Conservation (phyloP, 257 asterid species). For the Solanum phureja region DNA sequence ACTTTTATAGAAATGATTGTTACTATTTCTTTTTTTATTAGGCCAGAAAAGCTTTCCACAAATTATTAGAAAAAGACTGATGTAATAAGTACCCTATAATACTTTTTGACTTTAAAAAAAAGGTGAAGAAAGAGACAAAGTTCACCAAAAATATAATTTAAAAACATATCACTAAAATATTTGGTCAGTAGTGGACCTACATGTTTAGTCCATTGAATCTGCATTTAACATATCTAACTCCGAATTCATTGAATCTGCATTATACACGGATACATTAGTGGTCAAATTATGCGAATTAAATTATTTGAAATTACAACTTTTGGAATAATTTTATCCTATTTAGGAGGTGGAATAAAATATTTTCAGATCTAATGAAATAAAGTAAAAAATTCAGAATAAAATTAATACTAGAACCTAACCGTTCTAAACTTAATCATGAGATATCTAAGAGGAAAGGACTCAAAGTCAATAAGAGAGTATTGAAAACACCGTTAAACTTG, state of each 20-base stretch:
- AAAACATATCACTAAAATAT: not conserved
- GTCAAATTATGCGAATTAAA: not conserved
- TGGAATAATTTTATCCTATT: not conserved
- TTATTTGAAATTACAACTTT: not conserved
- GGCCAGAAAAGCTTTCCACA: not conserved
- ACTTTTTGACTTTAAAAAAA: not conserved
- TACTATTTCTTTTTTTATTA: not conserved
- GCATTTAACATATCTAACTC: not conserved
- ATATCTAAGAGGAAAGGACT: no score
- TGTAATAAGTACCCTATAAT: not conserved
- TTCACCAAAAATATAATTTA: not conserved
- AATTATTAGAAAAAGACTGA: not conserved
- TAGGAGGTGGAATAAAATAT: not conserved
- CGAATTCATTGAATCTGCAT: not conserved
- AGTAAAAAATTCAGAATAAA: not conserved
- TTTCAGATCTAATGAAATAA: no score
- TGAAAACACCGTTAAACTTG: rapidly evolving
- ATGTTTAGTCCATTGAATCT: not conserved
- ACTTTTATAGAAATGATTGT: not conserved
- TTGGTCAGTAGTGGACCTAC: not conserved
- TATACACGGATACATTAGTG: not conserved
- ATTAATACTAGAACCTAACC: rapidly evolving
- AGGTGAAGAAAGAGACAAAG: not conserved
- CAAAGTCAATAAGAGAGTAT: no score
- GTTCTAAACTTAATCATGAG: no score